A percentile compares a stretch with the other conserved stretches of the same genome.
These are phyloP conservation scores for Cucumis sativus DNA, from an alignment of 306 rosid genomes.

Conservation along the genomic window Cucumber_9930_V3 NC_026655.2:5896001-5896500, in stretches of 20 bases:
- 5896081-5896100: constrained; percentile 50
- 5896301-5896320: constrained; percentile 10
- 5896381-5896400: constrained; percentile 27
- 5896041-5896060: constrained; percentile 29
- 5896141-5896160: neutral
- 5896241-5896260: constrained; percentile 50
- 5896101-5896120: neutral
- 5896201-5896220: constrained; percentile 31
- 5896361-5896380: constrained; percentile 16
- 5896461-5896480: constrained; percentile 31
- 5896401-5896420: constrained; percentile 36
- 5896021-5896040: constrained; percentile 49
- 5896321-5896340: neutral
- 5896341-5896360: neutral
- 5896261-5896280: constrained; percentile 46
- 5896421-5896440: constrained; percentile 34
- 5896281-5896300: constrained; percentile 29
- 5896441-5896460: constrained; percentile 35
- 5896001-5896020: constrained; percentile 43
- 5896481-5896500: constrained; percentile 34
- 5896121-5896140: neutral
- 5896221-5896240: constrained; percentile 44
- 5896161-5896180: neutral
- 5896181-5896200: neutral
- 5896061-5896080: constrained; percentile 33